Evolutionary conservation across 164 flowering plant species (phyloP).

Genomic region (Euptelea pleiosperma): DNA sequence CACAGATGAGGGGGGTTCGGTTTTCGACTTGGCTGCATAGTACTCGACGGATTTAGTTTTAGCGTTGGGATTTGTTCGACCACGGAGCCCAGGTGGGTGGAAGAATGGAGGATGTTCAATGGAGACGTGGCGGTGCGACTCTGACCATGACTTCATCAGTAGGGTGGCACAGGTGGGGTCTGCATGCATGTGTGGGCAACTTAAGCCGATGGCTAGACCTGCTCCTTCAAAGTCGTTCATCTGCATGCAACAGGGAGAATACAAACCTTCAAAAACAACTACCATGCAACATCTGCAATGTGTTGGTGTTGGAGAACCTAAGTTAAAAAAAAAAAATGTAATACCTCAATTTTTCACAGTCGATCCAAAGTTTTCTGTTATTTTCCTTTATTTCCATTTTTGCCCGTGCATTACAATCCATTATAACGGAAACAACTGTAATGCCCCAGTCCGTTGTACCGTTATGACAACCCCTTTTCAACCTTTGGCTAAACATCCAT

Average conservation of each 20-base stretch:
- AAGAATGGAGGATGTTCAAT: slow-evolving; percentile 49
- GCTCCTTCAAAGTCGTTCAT: slow-evolving; percentile 71
- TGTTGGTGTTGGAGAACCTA: too few species aligned
- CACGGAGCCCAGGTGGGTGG: slow-evolving; percentile 25
- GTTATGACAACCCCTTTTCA: too few species aligned
- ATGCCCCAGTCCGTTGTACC: too few species aligned
- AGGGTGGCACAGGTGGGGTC: slow-evolving; percentile 49
- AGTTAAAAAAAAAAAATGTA: too few species aligned
- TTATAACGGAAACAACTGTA: too few species aligned
- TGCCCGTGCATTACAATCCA: too few species aligned
- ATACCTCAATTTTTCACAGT: too few species aligned
- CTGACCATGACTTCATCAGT: slow-evolving; percentile 62
- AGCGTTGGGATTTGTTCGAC: slow-evolving; percentile 21
- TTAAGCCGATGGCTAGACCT: slow-evolving; percentile 66
- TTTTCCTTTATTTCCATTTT: too few species aligned
- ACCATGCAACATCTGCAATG: too few species aligned
- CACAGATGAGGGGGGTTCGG: slow-evolving; percentile 9
- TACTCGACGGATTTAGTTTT: slow-evolving; percentile 25
- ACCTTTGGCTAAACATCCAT: too few species aligned
- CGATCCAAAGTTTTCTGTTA: too few species aligned
- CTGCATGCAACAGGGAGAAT: slow-evolving; percentile 28
- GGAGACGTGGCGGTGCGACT: slow-evolving; percentile 33
- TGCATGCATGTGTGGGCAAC: slow-evolving; percentile 70
- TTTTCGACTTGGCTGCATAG: slow-evolving; percentile 30
- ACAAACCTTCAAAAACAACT: too few species aligned